These are phyloP conservation scores for Rhizopogon roseolus DNA, from an alignment of 768 basidiomycete species.

Conservation along the genomic window DNA sequence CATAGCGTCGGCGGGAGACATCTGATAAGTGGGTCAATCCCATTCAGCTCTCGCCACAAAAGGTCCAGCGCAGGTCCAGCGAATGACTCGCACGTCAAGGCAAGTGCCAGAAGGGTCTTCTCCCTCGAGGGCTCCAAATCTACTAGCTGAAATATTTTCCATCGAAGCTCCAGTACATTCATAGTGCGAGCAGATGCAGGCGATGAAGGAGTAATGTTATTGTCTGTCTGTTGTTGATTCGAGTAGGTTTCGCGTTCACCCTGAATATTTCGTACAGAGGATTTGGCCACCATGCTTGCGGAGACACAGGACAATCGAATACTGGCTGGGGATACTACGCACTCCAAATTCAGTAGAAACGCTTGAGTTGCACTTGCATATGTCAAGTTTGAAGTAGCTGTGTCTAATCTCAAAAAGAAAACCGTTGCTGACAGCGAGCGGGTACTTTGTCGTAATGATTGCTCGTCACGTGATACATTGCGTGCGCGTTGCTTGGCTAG, in stretches of 20 bases:
- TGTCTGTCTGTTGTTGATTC: neutral
- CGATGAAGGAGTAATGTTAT: too few species aligned
- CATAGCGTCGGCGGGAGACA: slow-evolving; percentile 20
- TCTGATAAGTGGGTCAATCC: slow-evolving; percentile 1
- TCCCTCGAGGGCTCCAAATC: too few species aligned
- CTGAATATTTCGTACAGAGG: neutral
- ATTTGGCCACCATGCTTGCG: neutral
- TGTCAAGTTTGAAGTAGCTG: too few species aligned
- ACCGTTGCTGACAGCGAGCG: too few species aligned
- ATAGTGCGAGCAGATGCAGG: neutral
- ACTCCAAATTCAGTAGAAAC: too few species aligned
- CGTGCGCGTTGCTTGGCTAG: too few species aligned
- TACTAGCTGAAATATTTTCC: neutral
- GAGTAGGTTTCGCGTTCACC: neutral
- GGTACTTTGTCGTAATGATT: too few species aligned
- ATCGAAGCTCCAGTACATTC: neutral
- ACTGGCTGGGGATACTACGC: too few species aligned
- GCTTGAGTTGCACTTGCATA: too few species aligned
- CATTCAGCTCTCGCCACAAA: slow-evolving; percentile 2
- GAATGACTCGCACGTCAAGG: slow-evolving; percentile 7
- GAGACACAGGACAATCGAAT: too few species aligned
- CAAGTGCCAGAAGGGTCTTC: neutral
- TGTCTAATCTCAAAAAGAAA: too few species aligned
- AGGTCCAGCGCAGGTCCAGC: slow-evolving; percentile 1
- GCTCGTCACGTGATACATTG: too few species aligned